Evolutionary conservation across 2,329 filamentous ascomycete genomes (phyloP).

Genomic region (Rhynchosporium secalis): DNA sequence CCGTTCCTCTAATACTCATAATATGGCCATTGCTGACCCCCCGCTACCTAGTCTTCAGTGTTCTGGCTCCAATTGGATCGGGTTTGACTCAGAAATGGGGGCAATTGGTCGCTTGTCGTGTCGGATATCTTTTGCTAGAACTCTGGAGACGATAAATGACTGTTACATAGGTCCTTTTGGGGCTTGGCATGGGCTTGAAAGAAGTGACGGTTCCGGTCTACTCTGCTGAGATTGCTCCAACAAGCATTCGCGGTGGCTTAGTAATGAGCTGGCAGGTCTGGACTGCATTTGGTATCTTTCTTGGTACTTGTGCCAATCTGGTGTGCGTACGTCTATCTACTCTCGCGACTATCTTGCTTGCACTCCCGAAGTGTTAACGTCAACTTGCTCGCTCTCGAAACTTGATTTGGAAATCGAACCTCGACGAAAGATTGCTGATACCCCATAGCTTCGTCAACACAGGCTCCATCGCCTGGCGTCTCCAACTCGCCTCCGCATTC

Average conservation of each 20-base stretch:
- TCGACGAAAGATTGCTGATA: neutral
- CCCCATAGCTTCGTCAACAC: conserved; percentile 51
- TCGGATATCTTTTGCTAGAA: neutral
- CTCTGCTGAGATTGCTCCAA: conserved; percentile 56
- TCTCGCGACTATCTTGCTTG: no score
- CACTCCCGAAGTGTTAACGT: no score
- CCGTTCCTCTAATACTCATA: no score
- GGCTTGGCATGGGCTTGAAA: conserved; percentile 62
- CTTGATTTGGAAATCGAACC: no score
- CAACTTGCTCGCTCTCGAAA: neutral
- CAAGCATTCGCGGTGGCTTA: conserved; percentile 53
- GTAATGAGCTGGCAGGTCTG: conserved; percentile 55
- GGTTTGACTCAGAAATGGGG: conserved; percentile 59
- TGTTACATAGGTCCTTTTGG: conserved; percentile 47
- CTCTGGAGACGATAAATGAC: neutral
- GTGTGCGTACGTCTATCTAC: conserved; percentile 37
- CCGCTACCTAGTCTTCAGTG: conserved; percentile 50
- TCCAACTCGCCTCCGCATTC: conserved; percentile 65
- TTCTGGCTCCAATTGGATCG: conserved; percentile 61
- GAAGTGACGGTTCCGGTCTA: conserved; percentile 52
- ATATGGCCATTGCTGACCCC: no score
- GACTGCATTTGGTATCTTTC: conserved; percentile 65
- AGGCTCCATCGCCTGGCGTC: conserved; percentile 60
- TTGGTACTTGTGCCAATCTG: conserved; percentile 48
- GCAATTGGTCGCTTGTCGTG: conserved; percentile 56